Evolutionary conservation across 2,329 filamentous ascomycete species (phyloP).

Genomic region (Colletotrichum tanaceti): DNA sequence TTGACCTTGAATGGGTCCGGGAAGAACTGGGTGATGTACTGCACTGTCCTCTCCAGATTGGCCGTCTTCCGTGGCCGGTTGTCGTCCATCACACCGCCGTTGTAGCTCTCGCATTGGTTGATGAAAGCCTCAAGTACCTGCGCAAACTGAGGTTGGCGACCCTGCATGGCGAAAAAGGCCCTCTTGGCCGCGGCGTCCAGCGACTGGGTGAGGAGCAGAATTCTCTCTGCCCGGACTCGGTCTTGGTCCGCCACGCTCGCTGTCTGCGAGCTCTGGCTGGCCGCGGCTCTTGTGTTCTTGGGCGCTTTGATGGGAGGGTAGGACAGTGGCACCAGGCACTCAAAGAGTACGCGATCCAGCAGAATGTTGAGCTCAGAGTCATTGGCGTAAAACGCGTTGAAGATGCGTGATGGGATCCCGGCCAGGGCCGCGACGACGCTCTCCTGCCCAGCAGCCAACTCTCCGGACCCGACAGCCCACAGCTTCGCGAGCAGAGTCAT

Average conservation of each 20-base stretch:
- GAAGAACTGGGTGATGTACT: conserved; percentile 78
- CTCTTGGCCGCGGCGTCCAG: conserved; percentile 82
- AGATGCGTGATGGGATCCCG: conserved; percentile 84
- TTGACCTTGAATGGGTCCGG: conserved; percentile 79
- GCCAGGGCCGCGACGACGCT: conserved; percentile 79
- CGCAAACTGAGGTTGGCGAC: conserved; percentile 79
- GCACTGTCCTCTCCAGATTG: conserved; percentile 77
- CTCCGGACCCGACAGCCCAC: conserved; percentile 93
- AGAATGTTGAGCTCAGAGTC: conserved; percentile 86
- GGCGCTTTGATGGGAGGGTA: conserved; percentile 75
- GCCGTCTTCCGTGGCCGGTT: conserved; percentile 76
- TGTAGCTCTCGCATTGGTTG: conserved; percentile 87
- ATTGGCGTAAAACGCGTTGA: conserved; percentile 91
- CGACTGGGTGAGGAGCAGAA: conserved; percentile 82
- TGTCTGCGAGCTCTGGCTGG: conserved; percentile 55
- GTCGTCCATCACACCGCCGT: conserved; percentile 84
- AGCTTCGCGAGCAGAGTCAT: conserved; percentile 87
- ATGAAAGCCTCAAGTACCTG: conserved; percentile 81
- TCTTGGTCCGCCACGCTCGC: conserved; percentile 71
- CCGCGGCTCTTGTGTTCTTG: conserved; percentile 69
- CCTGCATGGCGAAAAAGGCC: conserved; percentile 89
- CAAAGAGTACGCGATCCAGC: conserved; percentile 86
- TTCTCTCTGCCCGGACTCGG: conserved; percentile 83
- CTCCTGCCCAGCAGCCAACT: conserved; percentile 86
- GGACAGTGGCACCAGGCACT: conserved; percentile 87